Percentiles rank a stretch among this genome's conserved stretches.
phyloP scores from a whole-genome alignment of 2,329 filamentous ascomycete species.

The Nemania sp. region DNA sequence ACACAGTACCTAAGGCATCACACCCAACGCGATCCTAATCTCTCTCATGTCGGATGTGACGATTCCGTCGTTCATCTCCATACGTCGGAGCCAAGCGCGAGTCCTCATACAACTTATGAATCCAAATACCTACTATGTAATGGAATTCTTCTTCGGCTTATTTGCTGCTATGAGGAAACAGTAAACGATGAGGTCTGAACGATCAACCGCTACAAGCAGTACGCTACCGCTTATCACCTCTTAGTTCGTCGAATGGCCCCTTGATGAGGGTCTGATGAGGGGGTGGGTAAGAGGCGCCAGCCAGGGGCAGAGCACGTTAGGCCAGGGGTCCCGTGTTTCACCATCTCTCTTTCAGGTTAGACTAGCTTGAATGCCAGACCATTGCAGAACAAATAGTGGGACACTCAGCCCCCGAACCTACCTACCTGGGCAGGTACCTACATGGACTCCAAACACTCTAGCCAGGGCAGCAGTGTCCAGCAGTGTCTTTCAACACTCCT shows the following conservation, averaged over 20 bases:
- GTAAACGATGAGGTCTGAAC: not conserved
- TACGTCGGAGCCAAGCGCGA: not conserved
- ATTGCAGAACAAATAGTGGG: constrained; percentile 19
- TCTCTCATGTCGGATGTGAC: not conserved
- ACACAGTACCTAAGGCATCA: not conserved
- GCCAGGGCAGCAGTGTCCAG: not conserved
- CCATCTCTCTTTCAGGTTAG: constrained; percentile 32
- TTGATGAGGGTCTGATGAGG: not conserved
- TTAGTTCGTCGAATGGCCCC: constrained; percentile 1
- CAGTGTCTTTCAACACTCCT: constrained; percentile 10
- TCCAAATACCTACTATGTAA: too few relatives aligned
- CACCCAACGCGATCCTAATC: not conserved
- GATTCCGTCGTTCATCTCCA: not conserved
- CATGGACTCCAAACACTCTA: not conserved
- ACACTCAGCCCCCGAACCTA: not conserved
- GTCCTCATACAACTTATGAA: constrained; percentile 16
- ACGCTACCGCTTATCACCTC: not conserved
- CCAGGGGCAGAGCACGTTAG: constrained; percentile 8
- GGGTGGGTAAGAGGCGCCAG: not conserved
- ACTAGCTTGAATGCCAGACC: constrained; percentile 14
- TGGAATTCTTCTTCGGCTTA: constrained; percentile 8
- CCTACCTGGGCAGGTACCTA: constrained; percentile 2
- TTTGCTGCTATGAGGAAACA: not conserved
- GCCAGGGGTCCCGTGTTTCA: constrained; percentile 37
- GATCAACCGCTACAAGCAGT: not conserved